Evolutionary conservation across 345 rosid species (phyloP), one percentile per base, ranked within the genome.

Genomic region (Nephelium lappaceum): DNA sequence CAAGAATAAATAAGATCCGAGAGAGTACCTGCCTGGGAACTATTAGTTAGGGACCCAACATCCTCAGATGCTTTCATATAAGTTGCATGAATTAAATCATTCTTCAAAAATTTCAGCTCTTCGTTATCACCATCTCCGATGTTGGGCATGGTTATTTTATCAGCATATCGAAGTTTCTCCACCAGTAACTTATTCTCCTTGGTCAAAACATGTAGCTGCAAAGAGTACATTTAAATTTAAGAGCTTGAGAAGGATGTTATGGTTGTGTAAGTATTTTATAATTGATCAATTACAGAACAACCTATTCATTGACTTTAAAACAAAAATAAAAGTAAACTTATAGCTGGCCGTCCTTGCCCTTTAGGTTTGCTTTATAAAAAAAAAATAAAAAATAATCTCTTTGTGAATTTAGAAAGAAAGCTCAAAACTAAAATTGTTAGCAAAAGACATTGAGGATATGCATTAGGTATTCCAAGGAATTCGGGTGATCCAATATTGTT

Each of bases 1-100:
- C 53, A 65, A 11, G 49, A 38, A 12, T 39, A 47, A 77, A 41
- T 10, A 65, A 23, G 72, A 55, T 10, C 19, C 45, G 43, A 76
- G 53, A 71, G 53, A 77, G 73, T 89, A 92, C 96, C 97, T 90
- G 91, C 91, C 89, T 86, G 77, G 27, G 77, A 74, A 76, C 79
- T 71, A 77, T 83, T 80, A 61, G 82, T 9, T 21, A 77, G 39
- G 73, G 90, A 69, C 53, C 79, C 83, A 73, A 41, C 82, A 84
- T 79, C 85, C 61, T 83, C 82, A 8, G 77, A 73, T 72, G 79
- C n/a, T 68, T 77, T 75, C 65, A 74, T 60, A 71, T 45, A 31
- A 27, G 77, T 74, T 57, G 78, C 83, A 42, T 66, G 71, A 66
- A 67, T 72, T n/a, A 61, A 78, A 80, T 63, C 85, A 63, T 77